phyloP scores from a whole-genome alignment of 306 rosid genomes.

The Quercus variabilis region DNA sequence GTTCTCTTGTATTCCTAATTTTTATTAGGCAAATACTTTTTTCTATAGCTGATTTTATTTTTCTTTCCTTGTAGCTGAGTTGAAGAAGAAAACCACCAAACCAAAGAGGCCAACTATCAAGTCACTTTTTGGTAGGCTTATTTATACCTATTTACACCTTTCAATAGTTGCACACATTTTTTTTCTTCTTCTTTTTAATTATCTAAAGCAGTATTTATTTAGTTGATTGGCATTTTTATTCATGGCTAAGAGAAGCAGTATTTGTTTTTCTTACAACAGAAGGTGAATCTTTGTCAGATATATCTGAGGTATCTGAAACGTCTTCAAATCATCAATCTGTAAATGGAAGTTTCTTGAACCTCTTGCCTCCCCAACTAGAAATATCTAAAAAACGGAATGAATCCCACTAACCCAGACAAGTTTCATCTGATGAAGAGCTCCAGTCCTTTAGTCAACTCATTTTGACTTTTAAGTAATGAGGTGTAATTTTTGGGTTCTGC shows the following conservation, averaged over 20 bases:
- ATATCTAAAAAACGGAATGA: slow-evolving; percentile 31
- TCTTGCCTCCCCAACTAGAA: slow-evolving; percentile 63
- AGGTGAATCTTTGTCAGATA: slow-evolving; percentile 44
- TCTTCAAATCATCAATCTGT: slow-evolving; percentile 30
- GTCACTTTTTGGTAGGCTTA: slow-evolving; percentile 78
- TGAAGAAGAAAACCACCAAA: slow-evolving; percentile 80
- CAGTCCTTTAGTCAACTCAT: slow-evolving; percentile 19
- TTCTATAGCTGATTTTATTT: slow-evolving; percentile 7
- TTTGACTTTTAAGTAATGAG: slow-evolving; percentile 11
- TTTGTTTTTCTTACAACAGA: slow-evolving; percentile 41
- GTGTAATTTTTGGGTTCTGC: slow-evolving; percentile 15
- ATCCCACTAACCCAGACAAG: slow-evolving; percentile 37
- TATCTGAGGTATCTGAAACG: slow-evolving; percentile 37
- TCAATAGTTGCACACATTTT: not conserved
- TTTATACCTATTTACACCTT: slow-evolving; percentile 6
- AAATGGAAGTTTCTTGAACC: slow-evolving; percentile 78
- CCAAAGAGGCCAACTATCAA: slow-evolving; percentile 79
- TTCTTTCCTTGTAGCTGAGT: slow-evolving; percentile 62
- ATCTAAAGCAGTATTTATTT: not conserved
- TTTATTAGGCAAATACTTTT: not conserved
- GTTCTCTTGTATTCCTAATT: not conserved
- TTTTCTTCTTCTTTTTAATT: not conserved
- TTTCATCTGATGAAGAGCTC: slow-evolving; percentile 26
- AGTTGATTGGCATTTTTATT: slow-evolving; percentile 11
- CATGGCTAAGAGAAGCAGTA: not conserved